Evolutionary conservation across 208 protist genomes (phyloP).

Genomic region (Tritrichomonas musculus): DNA sequence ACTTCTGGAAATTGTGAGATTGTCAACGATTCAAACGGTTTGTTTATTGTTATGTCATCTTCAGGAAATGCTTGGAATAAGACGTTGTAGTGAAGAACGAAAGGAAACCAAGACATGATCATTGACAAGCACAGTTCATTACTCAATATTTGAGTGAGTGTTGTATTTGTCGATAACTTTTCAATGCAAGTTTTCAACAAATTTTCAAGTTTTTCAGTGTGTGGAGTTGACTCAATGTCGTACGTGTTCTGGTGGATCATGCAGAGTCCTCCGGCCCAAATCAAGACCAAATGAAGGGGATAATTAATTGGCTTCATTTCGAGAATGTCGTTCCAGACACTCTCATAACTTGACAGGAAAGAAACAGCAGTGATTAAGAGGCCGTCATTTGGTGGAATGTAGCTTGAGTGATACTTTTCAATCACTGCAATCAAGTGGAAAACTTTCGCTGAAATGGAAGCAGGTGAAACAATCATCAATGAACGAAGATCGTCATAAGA

Average conservation of each 20-base stretch:
- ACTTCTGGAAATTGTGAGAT: neutral
- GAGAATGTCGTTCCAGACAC: neutral
- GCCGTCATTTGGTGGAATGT: neutral
- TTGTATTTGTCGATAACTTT: neutral
- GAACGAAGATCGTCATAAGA: neutral
- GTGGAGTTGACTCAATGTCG: neutral
- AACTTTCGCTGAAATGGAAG: neutral
- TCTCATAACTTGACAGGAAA: neutral
- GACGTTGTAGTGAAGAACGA: neutral
- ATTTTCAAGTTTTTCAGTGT: neutral
- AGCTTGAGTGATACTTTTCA: neutral
- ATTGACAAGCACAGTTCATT: neutral
- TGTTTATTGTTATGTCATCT: neutral
- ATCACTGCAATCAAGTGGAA: neutral
- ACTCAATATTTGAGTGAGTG: neutral
- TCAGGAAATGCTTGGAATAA: neutral
- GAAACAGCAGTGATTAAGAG: neutral
- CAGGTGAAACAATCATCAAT: conserved; percentile 10
- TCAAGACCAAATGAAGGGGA: neutral
- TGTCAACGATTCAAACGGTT: neutral
- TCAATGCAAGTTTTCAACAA: neutral
- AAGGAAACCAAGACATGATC: neutral
- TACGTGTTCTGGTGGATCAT: neutral
- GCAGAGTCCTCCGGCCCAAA: neutral
- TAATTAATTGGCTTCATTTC: neutral